Evolutionary conservation across 352 stramenopile species (phyloP), one percentile per base, ranked within the genome.

Genomic region (Pythium angustatum): DNA sequence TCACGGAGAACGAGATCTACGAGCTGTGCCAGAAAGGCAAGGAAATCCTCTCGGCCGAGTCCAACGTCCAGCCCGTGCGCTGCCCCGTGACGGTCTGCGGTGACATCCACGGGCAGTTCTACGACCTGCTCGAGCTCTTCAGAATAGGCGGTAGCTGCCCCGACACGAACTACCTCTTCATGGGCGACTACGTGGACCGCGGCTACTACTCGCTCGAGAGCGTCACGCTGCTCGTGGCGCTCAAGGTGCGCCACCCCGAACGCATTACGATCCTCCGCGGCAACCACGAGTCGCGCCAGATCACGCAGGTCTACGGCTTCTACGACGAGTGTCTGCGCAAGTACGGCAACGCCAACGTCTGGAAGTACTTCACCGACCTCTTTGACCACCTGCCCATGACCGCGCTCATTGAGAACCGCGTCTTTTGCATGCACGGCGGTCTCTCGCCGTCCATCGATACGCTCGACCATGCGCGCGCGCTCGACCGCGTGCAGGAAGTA

Each of bases 91-190:
- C 86, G 14, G 86, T 95, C 27, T 95, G 86, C 52, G 87, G 87
- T 21, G 87, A 96, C 75, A 96, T 96, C 69, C 87, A 96, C 69
- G 87, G 87, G 26, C 87, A 96, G 71, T 96, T 96, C 57, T 96
- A 94, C 72, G 87, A 96, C 70, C 72, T 96, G 57, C 68, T 94
- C 40, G 87, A 96, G 76, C 82, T 96, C 36, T 96, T 96, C 69
- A 82, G 83, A 77, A 94, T 96, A 88, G 87, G 88, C 70, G 88
- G 88, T 24, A 75, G 76, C 21, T 93, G 85, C 62, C 88, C 88
- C 26, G 88, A 96, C 69, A 96, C 88, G 40, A 96, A 96, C 74
- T 96, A 96, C 78, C 75, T 96, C 14, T 96, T 96, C 77, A 93
- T 96, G 85, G 88, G 88, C 33, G 88, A 96, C 73, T 96, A 94